A percentile compares a stretch with the other conserved stretches of the same genome.
These are phyloP conservation scores for Penicillium sp. DNA, from an alignment of 2,329 filamentous ascomycete genomes.

Conservation along the genomic window DNA sequence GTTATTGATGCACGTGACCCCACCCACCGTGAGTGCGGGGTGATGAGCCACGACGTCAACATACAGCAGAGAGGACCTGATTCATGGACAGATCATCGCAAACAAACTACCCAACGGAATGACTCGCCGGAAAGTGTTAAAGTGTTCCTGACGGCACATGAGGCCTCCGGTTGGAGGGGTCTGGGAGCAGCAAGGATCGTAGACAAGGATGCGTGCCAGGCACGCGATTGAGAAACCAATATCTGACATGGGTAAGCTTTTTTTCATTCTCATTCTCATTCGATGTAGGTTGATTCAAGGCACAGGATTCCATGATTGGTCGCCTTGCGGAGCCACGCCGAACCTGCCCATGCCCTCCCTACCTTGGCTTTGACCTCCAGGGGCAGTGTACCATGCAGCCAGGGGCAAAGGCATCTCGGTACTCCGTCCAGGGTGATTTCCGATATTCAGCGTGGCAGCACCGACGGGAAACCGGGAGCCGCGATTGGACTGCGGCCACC, in stretches of 20 bases:
- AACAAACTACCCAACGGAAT: not conserved
- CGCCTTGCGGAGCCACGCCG: not conserved
- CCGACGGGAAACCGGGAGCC: not conserved
- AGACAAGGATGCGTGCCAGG: not conserved
- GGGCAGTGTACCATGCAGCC: not conserved
- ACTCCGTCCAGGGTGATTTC: not conserved
- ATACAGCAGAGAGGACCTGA: not conserved
- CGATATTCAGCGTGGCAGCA: not conserved
- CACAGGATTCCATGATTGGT: not conserved
- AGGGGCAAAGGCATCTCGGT: not conserved
- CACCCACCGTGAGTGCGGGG: not conserved
- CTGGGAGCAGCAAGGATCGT: not conserved
- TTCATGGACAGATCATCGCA: not conserved
- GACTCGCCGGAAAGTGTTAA: not conserved
- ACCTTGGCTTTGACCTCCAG: not conserved
- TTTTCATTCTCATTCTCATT: not conserved
- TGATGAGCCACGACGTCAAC: constrained; percentile 1
- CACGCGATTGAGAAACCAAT: not conserved
- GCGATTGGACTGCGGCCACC: not conserved
- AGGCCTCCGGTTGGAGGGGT: not conserved
- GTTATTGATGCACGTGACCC: no score
- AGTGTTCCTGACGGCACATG: not conserved
- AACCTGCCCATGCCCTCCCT: not conserved
- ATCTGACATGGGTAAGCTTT: not conserved
- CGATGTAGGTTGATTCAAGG: not conserved